Base-by-base conservation (phyloP, 345 rosid genomes). In the Euphorbia lathyris region DNA sequence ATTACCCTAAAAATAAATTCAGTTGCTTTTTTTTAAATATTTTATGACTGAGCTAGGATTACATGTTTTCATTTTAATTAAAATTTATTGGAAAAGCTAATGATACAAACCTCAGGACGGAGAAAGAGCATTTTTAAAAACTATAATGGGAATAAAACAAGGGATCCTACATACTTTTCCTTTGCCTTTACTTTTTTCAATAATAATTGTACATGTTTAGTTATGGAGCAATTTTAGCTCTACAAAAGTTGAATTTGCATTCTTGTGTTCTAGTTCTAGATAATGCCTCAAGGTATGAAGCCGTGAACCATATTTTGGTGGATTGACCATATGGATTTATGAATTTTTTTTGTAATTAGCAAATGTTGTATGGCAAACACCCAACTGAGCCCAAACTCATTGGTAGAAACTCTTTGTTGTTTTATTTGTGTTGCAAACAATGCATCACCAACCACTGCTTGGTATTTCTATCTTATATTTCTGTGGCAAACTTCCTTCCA, bases 401-500 rank as follows among this genome's bases (percentile, higher is more conserved):
- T 27, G 20, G 5, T 27, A 13, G 9, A 27, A 27, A 58, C 16
- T 7, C 34, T 20, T 27, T 58, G 13, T 27, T 58, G 3, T 58
- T 27, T 3, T 27, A 34, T n/a, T 32, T 16, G 11, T 5, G 23
- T 12, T 30, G 51, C 51, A 45, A 40, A 40, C 43, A 40, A 40
- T 45, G 19, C 51, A 45, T 45, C 51, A 16, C 19, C 1, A 45
- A 45, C 52, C 50, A 55, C 58, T 25, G 1, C 25, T 63, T 29
- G 4, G 10, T 40, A 68, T 55, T 56, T 50, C 3, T 22, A 42
- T 66, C 42, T 29, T 32, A 10, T 23, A 8, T 53, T 25, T 48
- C 19, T 55, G 16, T 32, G 4, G 3, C 47, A 34, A 72, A 64
- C 32, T 72, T 57, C 4, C 29, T 45, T 36, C 7, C 90, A 92